A percentile compares a stretch with the other conserved stretches of the same genome.
phyloP scores from a whole-genome alignment of 2,329 filamentous ascomycete species.

The Teratosphaeria viscida region DNA sequence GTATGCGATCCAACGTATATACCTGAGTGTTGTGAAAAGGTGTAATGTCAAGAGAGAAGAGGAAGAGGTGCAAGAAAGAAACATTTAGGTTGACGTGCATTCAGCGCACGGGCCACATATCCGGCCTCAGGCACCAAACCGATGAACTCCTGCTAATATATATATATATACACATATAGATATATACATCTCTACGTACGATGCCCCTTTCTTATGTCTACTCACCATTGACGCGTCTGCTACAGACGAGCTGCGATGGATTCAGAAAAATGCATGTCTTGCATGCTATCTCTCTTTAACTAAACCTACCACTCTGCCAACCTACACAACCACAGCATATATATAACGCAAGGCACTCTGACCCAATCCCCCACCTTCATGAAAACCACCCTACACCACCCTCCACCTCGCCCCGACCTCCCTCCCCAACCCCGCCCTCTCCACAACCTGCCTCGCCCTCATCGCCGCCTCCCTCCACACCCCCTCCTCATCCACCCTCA shows the following conservation, averaged over 20 bases:
- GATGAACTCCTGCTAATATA: too few relatives aligned
- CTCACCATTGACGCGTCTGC: too few relatives aligned
- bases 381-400: conserved; percentile 3
- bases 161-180: too few relatives aligned
- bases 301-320: conserved; percentile 60
- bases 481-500: conserved; percentile 32
- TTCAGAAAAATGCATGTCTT: too few relatives aligned
- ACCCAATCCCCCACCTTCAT: too few relatives aligned
- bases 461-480: conserved; percentile 30
- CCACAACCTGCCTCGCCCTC: conserved; percentile 28
- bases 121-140: not conserved
- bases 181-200: too few relatives aligned
- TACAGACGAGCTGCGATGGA: too few relatives aligned
- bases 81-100: not conserved
- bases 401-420: conserved; percentile 31
- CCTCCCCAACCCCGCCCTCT: conserved; percentile 27
- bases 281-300: too few relatives aligned
- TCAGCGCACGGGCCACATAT: not conserved
- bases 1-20: not conserved
- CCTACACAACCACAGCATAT: conserved; percentile 52
- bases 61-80: not conserved
- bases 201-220: too few relatives aligned
- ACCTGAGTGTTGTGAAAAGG: not conserved
- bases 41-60: not conserved
- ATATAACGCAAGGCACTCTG: conserved; percentile 35